These are phyloP conservation scores for Albugo laibachii DNA, from an alignment of 352 stramenopile species.

Conservation along the genomic window DNA sequence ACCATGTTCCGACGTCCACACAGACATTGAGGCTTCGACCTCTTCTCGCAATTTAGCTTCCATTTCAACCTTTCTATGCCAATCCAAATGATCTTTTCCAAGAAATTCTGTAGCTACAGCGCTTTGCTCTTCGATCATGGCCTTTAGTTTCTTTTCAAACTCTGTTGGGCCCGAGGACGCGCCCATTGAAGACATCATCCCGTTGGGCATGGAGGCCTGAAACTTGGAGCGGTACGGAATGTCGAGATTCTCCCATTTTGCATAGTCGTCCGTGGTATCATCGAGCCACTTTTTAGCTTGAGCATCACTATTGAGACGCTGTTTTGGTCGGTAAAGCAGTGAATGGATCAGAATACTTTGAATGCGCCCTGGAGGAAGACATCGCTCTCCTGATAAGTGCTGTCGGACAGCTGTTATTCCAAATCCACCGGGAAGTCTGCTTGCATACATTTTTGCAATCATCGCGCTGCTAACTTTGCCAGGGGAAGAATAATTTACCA, in stretches of 20 bases:
- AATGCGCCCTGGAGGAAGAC: slow-evolving; percentile 39
- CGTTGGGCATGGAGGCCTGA: neutral
- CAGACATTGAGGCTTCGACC: slow-evolving; percentile 24
- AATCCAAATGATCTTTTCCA: slow-evolving; percentile 26
- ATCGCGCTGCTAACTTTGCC: slow-evolving; percentile 55
- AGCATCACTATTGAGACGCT: slow-evolving; percentile 33
- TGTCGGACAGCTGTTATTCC: slow-evolving; percentile 48
- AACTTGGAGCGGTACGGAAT: slow-evolving; percentile 21
- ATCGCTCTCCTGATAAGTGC: slow-evolving; percentile 48
- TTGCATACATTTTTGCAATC: slow-evolving; percentile 58
- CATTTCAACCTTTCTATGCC: slow-evolving; percentile 23
- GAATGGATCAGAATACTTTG: slow-evolving; percentile 65
- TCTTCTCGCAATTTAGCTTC: slow-evolving; percentile 30
- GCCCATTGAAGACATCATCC: slow-evolving; percentile 6
- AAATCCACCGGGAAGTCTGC: slow-evolving; percentile 73
- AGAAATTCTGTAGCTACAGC: slow-evolving; percentile 24
- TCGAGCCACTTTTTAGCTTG: slow-evolving; percentile 68
- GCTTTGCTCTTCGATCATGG: slow-evolving; percentile 36
- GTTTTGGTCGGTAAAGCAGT: slow-evolving; percentile 44
- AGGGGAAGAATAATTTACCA: slow-evolving; percentile 37
- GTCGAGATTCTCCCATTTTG: slow-evolving; percentile 25
- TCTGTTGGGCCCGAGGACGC: slow-evolving; percentile 16
- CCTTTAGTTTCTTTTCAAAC: slow-evolving; percentile 31
- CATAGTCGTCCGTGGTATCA: slow-evolving; percentile 56
- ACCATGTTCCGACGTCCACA: slow-evolving; percentile 34